Evolutionary conservation across 805 yeast genomes (phyloP).

Genomic region (Cyberlindnera suaveolens): DNA sequence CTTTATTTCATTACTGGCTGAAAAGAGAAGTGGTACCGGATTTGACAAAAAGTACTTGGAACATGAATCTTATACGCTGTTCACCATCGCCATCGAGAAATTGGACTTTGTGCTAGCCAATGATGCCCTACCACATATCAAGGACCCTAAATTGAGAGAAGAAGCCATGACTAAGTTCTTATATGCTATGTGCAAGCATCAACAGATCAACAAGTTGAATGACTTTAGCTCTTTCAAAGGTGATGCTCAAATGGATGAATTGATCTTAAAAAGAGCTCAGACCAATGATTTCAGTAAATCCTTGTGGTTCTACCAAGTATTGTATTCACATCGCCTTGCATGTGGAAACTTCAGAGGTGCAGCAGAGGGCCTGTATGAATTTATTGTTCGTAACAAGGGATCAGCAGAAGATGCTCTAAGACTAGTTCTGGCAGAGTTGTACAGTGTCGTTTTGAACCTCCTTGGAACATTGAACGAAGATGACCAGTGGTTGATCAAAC

Average conservation of each 20-base stretch:
- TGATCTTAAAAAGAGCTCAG: slow-evolving; percentile 29
- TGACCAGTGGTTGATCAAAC: slow-evolving; percentile 36
- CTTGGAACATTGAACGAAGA: slow-evolving; percentile 29
- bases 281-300: slow-evolving; percentile 26
- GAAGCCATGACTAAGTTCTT: slow-evolving; percentile 30
- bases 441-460: slow-evolving; percentile 34
- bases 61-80: slow-evolving; percentile 18
- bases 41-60: slow-evolving; percentile 18
- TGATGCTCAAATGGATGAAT: slow-evolving; percentile 34
- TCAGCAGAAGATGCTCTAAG: slow-evolving; percentile 2
- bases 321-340: slow-evolving; percentile 44
- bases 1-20: slow-evolving; percentile 25
- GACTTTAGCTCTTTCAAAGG: slow-evolving; percentile 39
- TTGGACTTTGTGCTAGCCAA: slow-evolving; percentile 29
- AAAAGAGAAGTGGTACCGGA: slow-evolving; percentile 16
- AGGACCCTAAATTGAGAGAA: slow-evolving; percentile 9
- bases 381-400: slow-evolving; percentile 25
- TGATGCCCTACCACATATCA: slow-evolving; percentile 25
- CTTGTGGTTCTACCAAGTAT: slow-evolving; percentile 41
- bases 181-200: slow-evolving; percentile 31
- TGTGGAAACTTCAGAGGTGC: slow-evolving; percentile 47
- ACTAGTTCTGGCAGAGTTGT: slow-evolving; percentile 28
- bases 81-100: slow-evolving; percentile 25
- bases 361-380: slow-evolving; percentile 36
- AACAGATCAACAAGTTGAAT: slow-evolving; percentile 33